These are phyloP conservation scores for Papiliotrema terrestris DNA, from an alignment of 1,284 basidiomycete species.

Conservation along the genomic window DNA sequence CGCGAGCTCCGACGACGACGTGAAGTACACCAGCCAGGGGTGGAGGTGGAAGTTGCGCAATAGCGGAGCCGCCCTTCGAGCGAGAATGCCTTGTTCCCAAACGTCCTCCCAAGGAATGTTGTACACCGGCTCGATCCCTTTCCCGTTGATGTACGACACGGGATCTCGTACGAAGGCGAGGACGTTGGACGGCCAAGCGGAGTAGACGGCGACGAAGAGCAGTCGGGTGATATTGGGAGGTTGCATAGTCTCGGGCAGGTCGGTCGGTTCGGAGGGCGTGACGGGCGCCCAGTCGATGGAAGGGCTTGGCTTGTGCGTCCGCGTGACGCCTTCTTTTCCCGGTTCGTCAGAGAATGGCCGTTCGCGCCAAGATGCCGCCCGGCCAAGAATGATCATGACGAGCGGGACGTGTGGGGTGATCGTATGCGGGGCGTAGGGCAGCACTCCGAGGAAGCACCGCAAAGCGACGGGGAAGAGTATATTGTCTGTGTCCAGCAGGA, in stretches of 20 bases:
- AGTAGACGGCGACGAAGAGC: constrained; percentile 34
- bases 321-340: constrained; percentile 20
- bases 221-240: constrained; percentile 30
- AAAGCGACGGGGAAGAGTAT: constrained; percentile 36
- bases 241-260: constrained; percentile 13
- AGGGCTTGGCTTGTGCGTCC: constrained; percentile 24
- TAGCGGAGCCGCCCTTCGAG: constrained; percentile 29
- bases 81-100: constrained; percentile 31
- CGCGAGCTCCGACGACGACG: constrained; percentile 36
- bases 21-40: constrained; percentile 38
- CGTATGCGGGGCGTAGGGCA: constrained; percentile 33
- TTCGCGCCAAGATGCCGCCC: constrained; percentile 42
- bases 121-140: constrained; percentile 32
- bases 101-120: constrained; percentile 37
- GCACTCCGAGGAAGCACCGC: constrained; percentile 25
- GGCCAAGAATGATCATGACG: constrained; percentile 37
- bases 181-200: constrained; percentile 46
- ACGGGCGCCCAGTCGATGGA: constrained; percentile 26
- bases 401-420: constrained; percentile 34
- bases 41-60: constrained; percentile 41
- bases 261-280: not conserved
- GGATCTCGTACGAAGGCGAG: constrained; percentile 42
- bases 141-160: constrained; percentile 30
- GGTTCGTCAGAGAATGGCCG: constrained; percentile 34
- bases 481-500: constrained; percentile 39